These are phyloP conservation scores for Filosporella fistucella DNA, from an alignment of 495 filamentous ascomycete genomes.

Conservation along the genomic window DNA sequence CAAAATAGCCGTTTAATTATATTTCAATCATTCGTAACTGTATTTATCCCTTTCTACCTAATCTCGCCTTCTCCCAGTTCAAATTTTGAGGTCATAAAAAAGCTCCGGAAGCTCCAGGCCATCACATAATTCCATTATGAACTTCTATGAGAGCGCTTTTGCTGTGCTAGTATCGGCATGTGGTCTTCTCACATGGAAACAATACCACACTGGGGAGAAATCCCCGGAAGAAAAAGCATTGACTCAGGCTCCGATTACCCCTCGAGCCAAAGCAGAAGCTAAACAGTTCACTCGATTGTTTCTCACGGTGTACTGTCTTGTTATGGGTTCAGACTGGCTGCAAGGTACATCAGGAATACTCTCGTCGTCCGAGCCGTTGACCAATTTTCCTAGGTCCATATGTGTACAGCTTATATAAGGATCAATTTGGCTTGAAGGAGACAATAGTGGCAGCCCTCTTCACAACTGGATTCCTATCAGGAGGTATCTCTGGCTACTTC, in stretches of 20 bases:
- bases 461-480: slow-evolving; percentile 46
- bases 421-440: slow-evolving; percentile 44
- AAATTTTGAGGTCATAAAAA: no score
- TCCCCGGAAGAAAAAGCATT: slow-evolving; percentile 12
- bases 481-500: slow-evolving; percentile 43
- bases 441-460: slow-evolving; percentile 43
- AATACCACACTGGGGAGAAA: slow-evolving; percentile 11
- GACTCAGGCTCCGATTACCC: slow-evolving; percentile 1
- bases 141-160: slow-evolving; percentile 20
- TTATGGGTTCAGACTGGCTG: slow-evolving; percentile 51
- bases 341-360: slow-evolving; percentile 30
- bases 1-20: no score
- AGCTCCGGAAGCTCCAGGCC: background rate
- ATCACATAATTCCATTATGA: slow-evolving; percentile 13
- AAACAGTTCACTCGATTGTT: slow-evolving; percentile 33
- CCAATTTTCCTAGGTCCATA: slow-evolving; percentile 34
- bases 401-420: slow-evolving; percentile 49
- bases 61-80: no score
- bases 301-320: slow-evolving; percentile 41
- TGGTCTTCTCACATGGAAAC: slow-evolving; percentile 18
- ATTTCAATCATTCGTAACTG: no score
- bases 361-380: background rate
- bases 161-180: slow-evolving; percentile 14
- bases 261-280: slow-evolving; percentile 26
- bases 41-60: no score